Evolutionary conservation across 2,329 filamentous ascomycete species (phyloP).

Genomic region (Claviceps cyperi): DNA sequence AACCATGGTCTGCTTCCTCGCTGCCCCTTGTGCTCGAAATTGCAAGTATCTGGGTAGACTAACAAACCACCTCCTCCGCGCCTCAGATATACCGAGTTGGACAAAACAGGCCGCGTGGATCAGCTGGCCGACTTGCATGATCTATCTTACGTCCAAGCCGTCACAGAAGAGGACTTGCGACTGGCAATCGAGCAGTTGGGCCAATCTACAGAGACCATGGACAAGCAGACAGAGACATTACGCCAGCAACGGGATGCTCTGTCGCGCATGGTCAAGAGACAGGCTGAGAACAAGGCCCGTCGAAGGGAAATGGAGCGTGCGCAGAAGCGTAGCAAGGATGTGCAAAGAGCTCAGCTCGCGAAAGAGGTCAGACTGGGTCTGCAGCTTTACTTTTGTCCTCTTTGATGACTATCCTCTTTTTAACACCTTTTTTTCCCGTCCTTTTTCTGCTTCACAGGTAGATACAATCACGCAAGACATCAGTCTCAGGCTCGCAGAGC

Average conservation of each 20-base stretch:
- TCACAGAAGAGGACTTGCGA: constrained; percentile 45
- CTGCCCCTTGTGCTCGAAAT: background rate
- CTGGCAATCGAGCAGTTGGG: constrained; percentile 49
- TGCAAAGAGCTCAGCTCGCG: constrained; percentile 26
- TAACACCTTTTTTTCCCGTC: background rate
- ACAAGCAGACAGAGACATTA: constrained; percentile 47
- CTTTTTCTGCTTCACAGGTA: constrained; percentile 19
- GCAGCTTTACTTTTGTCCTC: background rate
- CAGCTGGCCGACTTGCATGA: constrained; percentile 30
- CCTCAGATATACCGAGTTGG: constrained; percentile 33
- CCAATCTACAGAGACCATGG: constrained; percentile 47
- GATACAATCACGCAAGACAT: constrained; percentile 33
- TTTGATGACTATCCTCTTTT: background rate
- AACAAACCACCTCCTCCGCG: background rate
- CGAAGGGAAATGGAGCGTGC: constrained; percentile 16
- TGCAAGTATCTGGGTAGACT: background rate
- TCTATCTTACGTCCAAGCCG: constrained; percentile 30
- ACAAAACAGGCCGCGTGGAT: constrained; percentile 33
- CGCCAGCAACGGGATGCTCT: constrained; percentile 48
- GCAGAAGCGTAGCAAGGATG: constrained; percentile 17
- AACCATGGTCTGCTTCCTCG: background rate
- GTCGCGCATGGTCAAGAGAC: constrained; percentile 31
- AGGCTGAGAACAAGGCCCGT: constrained; percentile 15
- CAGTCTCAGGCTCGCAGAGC: constrained; percentile 30
- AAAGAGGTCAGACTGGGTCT: constrained; percentile 22